A percentile compares a stretch with the other conserved stretches of the same genome.
phyloP scores from a whole-genome alignment of 2,329 filamentous ascomycete species.

The Penicillium thymicola region DNA sequence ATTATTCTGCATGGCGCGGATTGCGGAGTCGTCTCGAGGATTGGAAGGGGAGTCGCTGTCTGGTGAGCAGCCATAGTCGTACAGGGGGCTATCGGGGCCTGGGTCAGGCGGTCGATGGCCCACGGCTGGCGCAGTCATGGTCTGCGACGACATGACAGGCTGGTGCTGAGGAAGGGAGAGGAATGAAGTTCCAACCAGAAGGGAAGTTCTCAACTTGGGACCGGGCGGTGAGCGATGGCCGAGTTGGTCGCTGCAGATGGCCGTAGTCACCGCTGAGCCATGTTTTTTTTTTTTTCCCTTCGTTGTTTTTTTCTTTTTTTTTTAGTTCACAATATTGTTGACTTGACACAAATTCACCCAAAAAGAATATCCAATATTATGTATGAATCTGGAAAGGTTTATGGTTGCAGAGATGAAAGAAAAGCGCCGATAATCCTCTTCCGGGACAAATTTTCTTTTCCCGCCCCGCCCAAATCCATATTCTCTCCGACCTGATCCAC shows the following conservation, averaged over 20 bases:
- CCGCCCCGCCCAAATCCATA: constrained; percentile 23
- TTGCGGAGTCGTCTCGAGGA: constrained; percentile 38
- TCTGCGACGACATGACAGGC: constrained; percentile 47
- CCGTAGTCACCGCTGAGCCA: constrained; percentile 17
- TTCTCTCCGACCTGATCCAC: constrained; percentile 22
- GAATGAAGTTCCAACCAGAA: constrained; percentile 23
- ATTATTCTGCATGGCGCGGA: constrained; percentile 38
- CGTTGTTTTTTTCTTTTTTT: neutral
- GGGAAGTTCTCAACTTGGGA: constrained; percentile 25
- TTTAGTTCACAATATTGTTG: neutral
- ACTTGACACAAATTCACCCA: neutral
- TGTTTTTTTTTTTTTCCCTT: neutral
- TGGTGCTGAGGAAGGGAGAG: constrained; percentile 23
- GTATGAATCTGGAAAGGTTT: neutral
- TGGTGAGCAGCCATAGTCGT: constrained; percentile 37
- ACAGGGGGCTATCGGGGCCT: constrained; percentile 40
- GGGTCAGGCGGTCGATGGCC: constrained; percentile 45
- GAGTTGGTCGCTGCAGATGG: constrained; percentile 23
- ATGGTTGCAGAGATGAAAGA: neutral
- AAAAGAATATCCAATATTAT: no score
- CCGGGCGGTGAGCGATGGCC: constrained; percentile 27
- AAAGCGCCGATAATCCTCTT: constrained; percentile 15
- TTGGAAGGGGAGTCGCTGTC: constrained; percentile 26
- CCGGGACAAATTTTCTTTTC: constrained; percentile 28
- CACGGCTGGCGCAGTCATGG: constrained; percentile 48